Evolutionary conservation across 1,139 yeast species (phyloP).

Genomic region (Komagataea norvegica): DNA sequence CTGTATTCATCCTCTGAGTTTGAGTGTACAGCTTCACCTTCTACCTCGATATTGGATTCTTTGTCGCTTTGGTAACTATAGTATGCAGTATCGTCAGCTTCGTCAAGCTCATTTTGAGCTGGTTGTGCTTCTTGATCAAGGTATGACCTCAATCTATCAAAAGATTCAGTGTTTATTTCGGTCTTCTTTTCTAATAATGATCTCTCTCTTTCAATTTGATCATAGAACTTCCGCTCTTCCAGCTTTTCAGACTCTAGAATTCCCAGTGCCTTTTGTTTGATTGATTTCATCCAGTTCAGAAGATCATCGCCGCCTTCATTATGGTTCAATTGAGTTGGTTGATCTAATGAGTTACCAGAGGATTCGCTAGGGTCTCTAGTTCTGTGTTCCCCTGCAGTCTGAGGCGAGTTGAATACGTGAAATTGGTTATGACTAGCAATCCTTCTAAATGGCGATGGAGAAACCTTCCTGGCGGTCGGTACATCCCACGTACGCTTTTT

Average conservation of each 20-base stretch:
- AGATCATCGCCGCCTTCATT: conserved; percentile 32
- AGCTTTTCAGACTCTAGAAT: conserved; percentile 37
- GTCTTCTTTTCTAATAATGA: conserved; percentile 29
- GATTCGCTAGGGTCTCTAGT: too few species aligned
- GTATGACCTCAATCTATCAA: conserved; percentile 35
- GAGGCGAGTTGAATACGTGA: neutral
- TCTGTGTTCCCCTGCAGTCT: neutral
- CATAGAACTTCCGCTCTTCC: conserved; percentile 35
- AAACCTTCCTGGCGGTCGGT: conserved; percentile 10
- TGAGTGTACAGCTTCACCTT: conserved; percentile 17
- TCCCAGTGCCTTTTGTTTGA: conserved; percentile 39
- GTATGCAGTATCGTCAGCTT: neutral
- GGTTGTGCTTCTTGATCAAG: conserved; percentile 18
- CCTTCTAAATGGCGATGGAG: conserved; percentile 26
- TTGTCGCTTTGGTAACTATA: neutral
- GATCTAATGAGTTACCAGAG: too few species aligned
- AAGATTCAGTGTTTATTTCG: conserved; percentile 38
- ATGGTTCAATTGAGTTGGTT: neutral
- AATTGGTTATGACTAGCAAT: conserved; percentile 11
- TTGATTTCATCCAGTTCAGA: conserved; percentile 48
- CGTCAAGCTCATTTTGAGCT: conserved; percentile 8
- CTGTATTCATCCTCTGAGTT: conserved; percentile 13
- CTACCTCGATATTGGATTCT: too few species aligned
- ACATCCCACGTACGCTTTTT: conserved; percentile 23
- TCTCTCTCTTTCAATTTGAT: conserved; percentile 32